Base-by-base conservation (phyloP, 140 eudicot genomes). In the Artemisia princeps region DNA sequence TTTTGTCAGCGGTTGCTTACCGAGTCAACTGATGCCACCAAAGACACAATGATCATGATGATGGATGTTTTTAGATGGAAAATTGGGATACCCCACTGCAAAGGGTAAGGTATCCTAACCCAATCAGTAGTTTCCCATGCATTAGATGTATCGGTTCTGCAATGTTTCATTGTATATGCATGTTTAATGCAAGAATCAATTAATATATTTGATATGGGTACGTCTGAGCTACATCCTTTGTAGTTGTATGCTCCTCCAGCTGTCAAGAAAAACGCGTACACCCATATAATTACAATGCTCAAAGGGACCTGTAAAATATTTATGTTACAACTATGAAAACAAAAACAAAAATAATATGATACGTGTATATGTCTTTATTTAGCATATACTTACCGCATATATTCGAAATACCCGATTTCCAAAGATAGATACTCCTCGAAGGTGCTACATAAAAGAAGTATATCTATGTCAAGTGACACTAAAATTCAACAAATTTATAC, bases 31-130 rank as follows among this genome's bases (percentile, higher is more conserved):
- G 99, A 81, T 45, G 96, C 83, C 78, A 92, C 83, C 22, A 92
- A 74, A 57, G 99, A 83, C 30, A 84, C 90, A 33, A 88, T 10
- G 49, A 92, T 77, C 96, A 92, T 92, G 73, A 92, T 84, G 65
- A 88, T 71, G 63, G 94, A 82, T 65, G 99, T 86, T 74, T 83
- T 79, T 16, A 82, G 62, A 40, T 79, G 90, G 78, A 88, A 88
- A 46, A 82, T 80, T 22, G 99, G 99, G 70, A 84, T 74, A 62
- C 99, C 99, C 99, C 99, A 92, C 67, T 92, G 99, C 64, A 92
- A 69, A 66, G 99, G 99, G 83, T 84, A 92, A 4, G 99, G 99
- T 40, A 92, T 79, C 62, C 94, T 68, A 70, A 92, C 76, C 99
- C 99, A 92, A 26, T 87, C 82, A 45, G 99, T 83, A 26, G 86